Base-by-base conservation (phyloP, 306 rosid species). In the Gynostemma pentaphyllum region DNA sequence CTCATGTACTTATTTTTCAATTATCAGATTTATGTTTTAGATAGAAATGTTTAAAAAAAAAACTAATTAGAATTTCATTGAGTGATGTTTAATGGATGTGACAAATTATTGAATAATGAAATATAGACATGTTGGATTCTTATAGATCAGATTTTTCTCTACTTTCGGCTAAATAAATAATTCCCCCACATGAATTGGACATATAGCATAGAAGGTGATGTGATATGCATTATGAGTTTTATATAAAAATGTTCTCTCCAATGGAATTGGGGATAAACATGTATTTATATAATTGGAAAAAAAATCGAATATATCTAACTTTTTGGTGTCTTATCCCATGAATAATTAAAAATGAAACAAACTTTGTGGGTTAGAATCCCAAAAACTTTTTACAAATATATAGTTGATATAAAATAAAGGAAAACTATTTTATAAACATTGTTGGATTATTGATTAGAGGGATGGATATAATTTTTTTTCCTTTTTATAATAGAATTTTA, bases 101-200 rank as follows among this genome's bases (percentile, higher is more conserved):
- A 52, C 59, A 1, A 1, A n/a, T 26, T 0, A 23, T 51, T 13
- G 9, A 52, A 52, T 52, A 52, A 48, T 21, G 0, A 48, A 22
- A 9, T 48, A 48, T 48, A 48, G 27, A 52, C 37, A 26, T 26
- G n/a, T 26, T 52, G 27, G 59, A 52, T 52, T 52, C 34, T 13
- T 23, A 51, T 12, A 6, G 21, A 19, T 6, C 59, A 23, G 19
- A 13, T 52, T 52, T 52, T 5, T 52, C 37, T 27, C 59, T 13
- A 52, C 59, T 52, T 52, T 52, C 59, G 59, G 59, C 59, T 52
- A 16, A 52, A 52, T 18, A 52, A 10, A 52, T 46, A 18, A 45
- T 5, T 45, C 18, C 18, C 15, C 46, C 46, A 14, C 19, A 42
- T 42, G 13, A 42, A 42, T 42, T 42, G 46, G 46, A 42, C 46